Base-by-base conservation (phyloP, 345 rosid species). In the Eucalyptus pauciflora region DNA sequence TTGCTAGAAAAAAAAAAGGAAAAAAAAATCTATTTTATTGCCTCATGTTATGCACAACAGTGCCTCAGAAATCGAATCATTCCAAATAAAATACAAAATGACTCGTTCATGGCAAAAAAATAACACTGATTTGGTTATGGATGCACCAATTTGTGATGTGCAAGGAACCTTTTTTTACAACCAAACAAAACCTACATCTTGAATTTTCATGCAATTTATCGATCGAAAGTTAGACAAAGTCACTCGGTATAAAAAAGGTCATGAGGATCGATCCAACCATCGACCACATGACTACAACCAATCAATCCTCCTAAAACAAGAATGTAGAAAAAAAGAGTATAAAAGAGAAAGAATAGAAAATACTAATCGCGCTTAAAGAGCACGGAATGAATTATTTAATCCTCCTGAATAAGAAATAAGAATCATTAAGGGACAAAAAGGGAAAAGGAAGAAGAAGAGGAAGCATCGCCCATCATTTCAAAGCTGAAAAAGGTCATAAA, bases 191-290 rank as follows among this genome's bases (percentile, higher is more conserved):
- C 13, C 3, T 10, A 14, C 15, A 12, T 60, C 1, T 60, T 60
- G 69, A 60, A 27, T 27, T 60, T 60, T 60, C 67, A 17, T 2
- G 5, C 27, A 12, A 41, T 41, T 20, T 71, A 71, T 71, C 13
- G 2, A 4, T 71, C 5, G n/a, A 33, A 41, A 9, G 3, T 33
- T 11, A 3, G 13, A 33, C 16, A 27, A 12, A 13, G 4, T 60
- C 31, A 27, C 45, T 71, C 0, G 0, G 7, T 17, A 33, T 0
- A 9, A 8, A 20, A 67, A 69, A 64, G 41, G 0, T 14, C 37
- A n/a, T 2, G 13, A 71, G 41, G 45, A 71, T 41, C 12, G 9
- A 33, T 33, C 76, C 16, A 11, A 60, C 79, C 79, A 31, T 33
- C 18, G 0, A 67, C 20, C 79, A 7, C 16, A 29, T n/a, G 2